A percentile compares a stretch with the other conserved stretches of the same genome.
Evolutionary conservation across 345 rosid genomes (phyloP).

Genomic region (Arabidopsis thaliana): DNA sequence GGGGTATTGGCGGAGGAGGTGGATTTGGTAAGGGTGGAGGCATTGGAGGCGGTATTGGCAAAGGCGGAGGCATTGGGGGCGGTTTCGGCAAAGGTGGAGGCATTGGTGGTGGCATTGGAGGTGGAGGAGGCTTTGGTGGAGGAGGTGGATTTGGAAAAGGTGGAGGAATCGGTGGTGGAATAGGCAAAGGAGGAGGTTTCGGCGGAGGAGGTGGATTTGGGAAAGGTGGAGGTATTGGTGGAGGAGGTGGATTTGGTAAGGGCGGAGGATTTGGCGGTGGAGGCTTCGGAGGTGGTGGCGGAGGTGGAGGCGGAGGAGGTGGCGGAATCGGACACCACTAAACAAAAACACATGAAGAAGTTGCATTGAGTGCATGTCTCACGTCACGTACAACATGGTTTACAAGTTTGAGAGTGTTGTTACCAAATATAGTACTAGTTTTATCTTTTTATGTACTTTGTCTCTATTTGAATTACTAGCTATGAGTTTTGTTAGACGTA

Average conservation of each 20-base stretch:
- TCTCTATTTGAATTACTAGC: slow-evolving; percentile 18
- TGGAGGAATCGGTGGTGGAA: slow-evolving; percentile 21
- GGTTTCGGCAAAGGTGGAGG: slow-evolving; percentile 27
- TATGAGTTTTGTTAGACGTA: slow-evolving; percentile 22
- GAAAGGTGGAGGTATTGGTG: slow-evolving; percentile 37
- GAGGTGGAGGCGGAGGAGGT: slow-evolving; percentile 2
- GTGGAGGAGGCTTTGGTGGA: background rate
- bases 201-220: slow-evolving; percentile 42
- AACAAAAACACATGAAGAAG: slow-evolving; percentile 11
- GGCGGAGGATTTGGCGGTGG: slow-evolving; percentile 45
- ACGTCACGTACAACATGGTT: slow-evolving; percentile 30
- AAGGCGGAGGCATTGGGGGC: background rate
- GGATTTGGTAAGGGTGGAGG: slow-evolving; percentile 20
- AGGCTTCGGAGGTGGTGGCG: slow-evolving; percentile 26
- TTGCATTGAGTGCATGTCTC: slow-evolving; percentile 29
- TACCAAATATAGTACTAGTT: slow-evolving; percentile 27
- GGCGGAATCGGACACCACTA: slow-evolving; percentile 41
- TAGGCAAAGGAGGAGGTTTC: slow-evolving; percentile 15
- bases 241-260: slow-evolving; percentile 38
- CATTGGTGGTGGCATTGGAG: slow-evolving; percentile 2
- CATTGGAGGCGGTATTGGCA: background rate
- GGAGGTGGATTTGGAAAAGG: slow-evolving; percentile 20
- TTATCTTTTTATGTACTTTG: background rate
- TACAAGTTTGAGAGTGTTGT: slow-evolving; percentile 20
- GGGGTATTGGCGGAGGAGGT: background rate